These are phyloP conservation scores for Paracamarosporium sp. DNA, from an alignment of 2,329 filamentous ascomycete species.

Conservation along the genomic window DNA sequence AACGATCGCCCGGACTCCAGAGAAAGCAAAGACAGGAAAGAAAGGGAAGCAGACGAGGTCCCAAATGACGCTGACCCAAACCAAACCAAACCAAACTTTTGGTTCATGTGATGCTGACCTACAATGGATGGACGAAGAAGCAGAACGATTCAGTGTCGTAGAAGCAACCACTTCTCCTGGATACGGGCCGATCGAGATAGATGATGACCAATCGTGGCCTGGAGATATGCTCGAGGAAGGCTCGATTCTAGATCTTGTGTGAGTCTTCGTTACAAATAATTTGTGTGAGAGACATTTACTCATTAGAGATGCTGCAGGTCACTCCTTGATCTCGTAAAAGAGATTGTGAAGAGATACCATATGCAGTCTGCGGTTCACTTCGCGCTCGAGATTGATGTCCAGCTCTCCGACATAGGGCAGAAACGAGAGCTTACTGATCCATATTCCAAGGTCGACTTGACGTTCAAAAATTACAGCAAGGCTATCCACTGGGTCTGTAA, in stretches of 20 bases:
- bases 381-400: slow-evolving; percentile 11
- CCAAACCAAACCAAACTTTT: neutral
- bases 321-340: neutral
- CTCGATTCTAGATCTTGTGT: neutral
- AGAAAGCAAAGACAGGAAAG: neutral
- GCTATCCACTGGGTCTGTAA: neutral
- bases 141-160: neutral
- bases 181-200: too few species aligned
- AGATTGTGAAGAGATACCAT: slow-evolving; percentile 6
- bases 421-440: neutral
- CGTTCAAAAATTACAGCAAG: slow-evolving; percentile 4
- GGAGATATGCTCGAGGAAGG: too few species aligned
- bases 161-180: too few species aligned
- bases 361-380: slow-evolving; percentile 8
- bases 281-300: neutral
- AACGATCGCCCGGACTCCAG: too few species aligned
- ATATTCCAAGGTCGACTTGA: neutral
- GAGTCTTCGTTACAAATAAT: neutral
- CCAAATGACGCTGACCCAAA: neutral
- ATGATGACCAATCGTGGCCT: too few species aligned
- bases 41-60: neutral
- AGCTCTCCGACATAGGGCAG: neutral
- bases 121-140: too few species aligned
- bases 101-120: neutral
- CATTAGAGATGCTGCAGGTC: neutral